phyloP scores from a whole-genome alignment of 345 rosid species.

The Kernera saxatilis region DNA sequence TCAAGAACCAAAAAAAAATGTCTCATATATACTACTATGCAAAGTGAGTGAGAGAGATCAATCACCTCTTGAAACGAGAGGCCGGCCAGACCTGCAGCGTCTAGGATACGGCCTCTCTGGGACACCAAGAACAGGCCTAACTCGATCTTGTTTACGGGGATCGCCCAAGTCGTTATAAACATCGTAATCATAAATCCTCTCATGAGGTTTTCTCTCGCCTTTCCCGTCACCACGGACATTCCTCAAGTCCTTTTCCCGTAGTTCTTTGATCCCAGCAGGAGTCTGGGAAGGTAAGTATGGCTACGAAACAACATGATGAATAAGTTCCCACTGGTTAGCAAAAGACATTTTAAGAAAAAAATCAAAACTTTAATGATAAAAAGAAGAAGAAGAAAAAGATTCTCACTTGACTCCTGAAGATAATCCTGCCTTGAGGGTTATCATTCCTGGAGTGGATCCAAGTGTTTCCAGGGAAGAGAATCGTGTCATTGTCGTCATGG shows the following conservation, averaged over 20 bases:
- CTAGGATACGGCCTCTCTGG: constrained; percentile 82
- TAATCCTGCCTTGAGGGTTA: constrained; percentile 68
- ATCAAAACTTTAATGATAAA: not conserved
- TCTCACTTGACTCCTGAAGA: constrained; percentile 75
- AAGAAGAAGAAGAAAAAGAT: constrained; percentile 2
- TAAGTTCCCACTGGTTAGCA: not conserved
- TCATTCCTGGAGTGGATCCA: constrained; percentile 76
- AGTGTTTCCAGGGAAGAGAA: constrained; percentile 64
- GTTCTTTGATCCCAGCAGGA: constrained; percentile 66
- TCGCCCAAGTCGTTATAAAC: constrained; percentile 80
- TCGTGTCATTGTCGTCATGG: constrained; percentile 58
- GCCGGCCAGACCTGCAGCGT: constrained; percentile 89
- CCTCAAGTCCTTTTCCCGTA: constrained; percentile 60
- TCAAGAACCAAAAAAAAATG: not conserved
- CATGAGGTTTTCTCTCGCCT: constrained; percentile 67
- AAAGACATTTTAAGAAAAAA: not conserved
- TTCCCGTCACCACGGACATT: constrained; percentile 67
- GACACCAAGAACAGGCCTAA: constrained; percentile 61
- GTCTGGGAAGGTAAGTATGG: constrained; percentile 67
- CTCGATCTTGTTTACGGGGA: constrained; percentile 62
- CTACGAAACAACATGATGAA: constrained; percentile 29
- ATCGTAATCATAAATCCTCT: constrained; percentile 79
- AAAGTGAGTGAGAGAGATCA: constrained; percentile 8
- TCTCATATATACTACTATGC: not conserved
- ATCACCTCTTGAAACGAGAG: constrained; percentile 55